Conservation (phyloP, 257 asterid genomes). For the Echium plantagineum region DNA sequence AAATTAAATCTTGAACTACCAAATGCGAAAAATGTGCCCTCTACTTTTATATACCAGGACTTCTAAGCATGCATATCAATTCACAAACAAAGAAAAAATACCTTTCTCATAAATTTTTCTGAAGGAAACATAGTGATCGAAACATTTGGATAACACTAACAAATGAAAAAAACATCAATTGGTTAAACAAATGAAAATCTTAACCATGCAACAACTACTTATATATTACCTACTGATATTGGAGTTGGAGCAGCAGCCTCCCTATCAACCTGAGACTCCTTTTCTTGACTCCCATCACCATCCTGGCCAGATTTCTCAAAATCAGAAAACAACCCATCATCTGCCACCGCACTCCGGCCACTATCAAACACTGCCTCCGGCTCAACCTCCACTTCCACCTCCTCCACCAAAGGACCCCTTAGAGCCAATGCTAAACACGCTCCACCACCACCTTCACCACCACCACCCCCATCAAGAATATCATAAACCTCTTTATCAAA, state of each 20-base stretch:
- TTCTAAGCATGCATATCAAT: too few relatives aligned
- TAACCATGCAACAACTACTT: too few relatives aligned
- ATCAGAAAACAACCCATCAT: too few relatives aligned
- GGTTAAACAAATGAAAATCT: too few relatives aligned
- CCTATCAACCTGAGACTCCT: too few relatives aligned
- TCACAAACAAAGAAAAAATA: too few relatives aligned
- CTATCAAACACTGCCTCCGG: too few relatives aligned
- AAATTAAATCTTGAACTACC: neutral
- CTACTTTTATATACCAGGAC: too few relatives aligned
- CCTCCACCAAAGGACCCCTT: neutral
- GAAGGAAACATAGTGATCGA: neutral
- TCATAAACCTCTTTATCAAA: slow-evolving; percentile 87
- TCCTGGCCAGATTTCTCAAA: too few relatives aligned
- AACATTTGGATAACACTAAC: neutral
- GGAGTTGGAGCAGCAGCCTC: slow-evolving; percentile 42
- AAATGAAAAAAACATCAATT: neutral
- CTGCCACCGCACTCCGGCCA: slow-evolving; percentile 10
- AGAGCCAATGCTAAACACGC: neutral
- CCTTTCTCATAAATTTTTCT: neutral
- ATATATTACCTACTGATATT: slow-evolving; percentile 37
- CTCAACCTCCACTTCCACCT: slow-evolving; percentile 8
- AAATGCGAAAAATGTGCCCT: too few relatives aligned
- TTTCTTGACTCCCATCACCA: too few relatives aligned
- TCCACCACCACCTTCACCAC: too few relatives aligned
- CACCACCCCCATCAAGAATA: slow-evolving; percentile 24